Base-by-base conservation (phyloP, 225 moss, liverwort and hornwort genomes). In the Ulota crispa region DNA sequence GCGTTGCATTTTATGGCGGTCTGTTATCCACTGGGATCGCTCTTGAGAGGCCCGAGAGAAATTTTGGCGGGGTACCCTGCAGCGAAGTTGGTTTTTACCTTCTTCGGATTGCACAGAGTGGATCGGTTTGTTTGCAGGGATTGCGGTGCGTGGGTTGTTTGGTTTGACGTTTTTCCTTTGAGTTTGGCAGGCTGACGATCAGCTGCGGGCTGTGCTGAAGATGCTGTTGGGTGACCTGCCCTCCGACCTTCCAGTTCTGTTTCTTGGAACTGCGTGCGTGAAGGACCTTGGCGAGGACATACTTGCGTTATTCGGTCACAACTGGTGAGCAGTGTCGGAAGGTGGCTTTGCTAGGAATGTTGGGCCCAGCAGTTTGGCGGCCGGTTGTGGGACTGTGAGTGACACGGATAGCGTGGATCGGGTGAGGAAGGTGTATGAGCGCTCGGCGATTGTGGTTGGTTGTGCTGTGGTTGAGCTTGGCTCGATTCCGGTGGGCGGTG, bases 171-270 rank as follows among this genome's bases (percentile, higher is more conserved):
- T 67, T 1, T 16, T 36, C 14, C 1, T 61, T 73, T 78, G 39
- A 36, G 27, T 42, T 66, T 4, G 83, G 83, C 92, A 94, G 94
- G 93, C 94, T 62, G 88, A 87, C 75, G 94, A 93, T 0, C 94
- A 94, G 78, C 90, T 94, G 73, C 91, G 94, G 75, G 92, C 93
- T 42, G 93, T 93, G 31, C 81, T 93, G 75, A 79, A 88, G 73
- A 93, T 93, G 93, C 88, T 93, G 64, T 82, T 89, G 69, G 83
- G 85, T 56, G 93, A 93, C 77, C 83, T 93, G 66, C 93, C 93
- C 41, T 89, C 93, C 57, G 93, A 93, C 81, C 91, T 93, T 39
- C 91, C 93, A 42, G 89, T 93, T 54, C 83, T 93, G 54, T 91
- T 93, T 74, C 79, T 93, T 43, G 93, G 89, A 36, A 93, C 88